Evolutionary conservation across 164 flowering plant species (phyloP).

Genomic region (Macadamia tetraphylla): DNA sequence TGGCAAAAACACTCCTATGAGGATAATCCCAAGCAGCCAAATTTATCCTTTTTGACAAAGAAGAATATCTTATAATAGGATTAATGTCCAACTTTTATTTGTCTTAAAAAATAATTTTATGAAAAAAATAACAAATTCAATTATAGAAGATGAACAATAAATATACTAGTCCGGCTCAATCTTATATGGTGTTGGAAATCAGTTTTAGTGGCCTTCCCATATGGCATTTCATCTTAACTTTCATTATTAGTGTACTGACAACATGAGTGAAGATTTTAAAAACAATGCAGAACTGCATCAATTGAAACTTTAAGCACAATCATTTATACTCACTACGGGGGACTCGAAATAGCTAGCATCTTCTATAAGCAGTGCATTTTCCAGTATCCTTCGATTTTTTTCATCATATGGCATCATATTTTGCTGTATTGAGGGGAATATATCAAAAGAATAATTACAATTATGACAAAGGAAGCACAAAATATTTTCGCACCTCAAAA

Average conservation of each 20-base stretch:
- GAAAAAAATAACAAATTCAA: not conserved
- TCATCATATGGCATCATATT: slow-evolving; percentile 47
- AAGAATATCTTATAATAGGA: too few relatives aligned
- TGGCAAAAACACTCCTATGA: too few relatives aligned
- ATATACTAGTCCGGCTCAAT: slow-evolving; percentile 35
- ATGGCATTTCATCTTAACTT: slow-evolving; percentile 54
- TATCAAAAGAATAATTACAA: not conserved
- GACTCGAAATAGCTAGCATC: slow-evolving; percentile 79
- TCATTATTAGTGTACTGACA: slow-evolving; percentile 58
- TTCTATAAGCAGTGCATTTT: slow-evolving; percentile 36
- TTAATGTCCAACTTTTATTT: too few relatives aligned
- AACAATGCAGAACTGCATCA: not conserved
- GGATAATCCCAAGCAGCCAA: too few relatives aligned
- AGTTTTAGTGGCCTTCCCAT: slow-evolving; percentile 35
- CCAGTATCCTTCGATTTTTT: slow-evolving; percentile 18
- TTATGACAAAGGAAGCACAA: not conserved
- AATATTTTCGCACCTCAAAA: slow-evolving; percentile 51
- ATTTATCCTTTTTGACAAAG: too few relatives aligned
- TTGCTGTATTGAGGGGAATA: slow-evolving; percentile 24
- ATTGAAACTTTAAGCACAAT: not conserved
- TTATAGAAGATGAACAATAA: too few relatives aligned
- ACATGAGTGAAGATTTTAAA: not conserved
- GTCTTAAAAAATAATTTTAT: not conserved
- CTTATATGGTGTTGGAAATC: slow-evolving; percentile 66
- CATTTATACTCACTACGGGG: slow-evolving; percentile 36